Conservation (phyloP, 371 early-diverging fungal genomes). For the Mortierella sp. region DNA sequence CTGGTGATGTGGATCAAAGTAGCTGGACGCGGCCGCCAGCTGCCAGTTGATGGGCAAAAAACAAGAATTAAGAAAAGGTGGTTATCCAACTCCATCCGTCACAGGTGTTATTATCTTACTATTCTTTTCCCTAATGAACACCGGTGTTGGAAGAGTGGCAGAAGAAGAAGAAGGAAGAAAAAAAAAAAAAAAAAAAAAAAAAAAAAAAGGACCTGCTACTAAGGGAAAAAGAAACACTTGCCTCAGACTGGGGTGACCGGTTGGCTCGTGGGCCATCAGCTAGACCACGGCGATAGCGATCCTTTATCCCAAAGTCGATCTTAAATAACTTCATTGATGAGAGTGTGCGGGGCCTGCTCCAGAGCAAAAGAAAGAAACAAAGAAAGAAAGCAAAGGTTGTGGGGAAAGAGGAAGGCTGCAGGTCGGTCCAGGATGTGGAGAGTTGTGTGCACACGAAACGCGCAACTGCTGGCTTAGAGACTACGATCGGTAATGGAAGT, state of each 20-base stretch:
- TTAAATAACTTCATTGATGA: slow-evolving; percentile 39
- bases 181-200: not conserved
- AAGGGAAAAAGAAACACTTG: not conserved
- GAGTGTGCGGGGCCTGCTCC: not conserved
- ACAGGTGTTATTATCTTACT: not conserved
- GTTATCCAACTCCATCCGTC: not conserved
- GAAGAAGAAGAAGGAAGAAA: not conserved
- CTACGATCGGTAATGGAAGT: no score
- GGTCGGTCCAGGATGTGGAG: no score
- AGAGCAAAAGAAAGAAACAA: no score
- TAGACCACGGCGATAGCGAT: slow-evolving; percentile 45
- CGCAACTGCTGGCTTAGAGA: no score
- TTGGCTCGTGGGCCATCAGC: slow-evolving; percentile 23
- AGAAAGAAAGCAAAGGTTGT: no score
- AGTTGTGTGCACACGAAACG: no score
- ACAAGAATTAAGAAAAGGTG: no score
- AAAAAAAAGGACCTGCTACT: not conserved
- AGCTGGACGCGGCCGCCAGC: slow-evolving; percentile 3
- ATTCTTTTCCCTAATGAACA: not conserved
- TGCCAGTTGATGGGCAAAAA: no score
- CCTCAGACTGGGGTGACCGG: slow-evolving; percentile 42
- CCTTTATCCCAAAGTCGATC: slow-evolving; percentile 40
- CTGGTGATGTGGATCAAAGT: slow-evolving; percentile 38
- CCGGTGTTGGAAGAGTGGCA: no score
- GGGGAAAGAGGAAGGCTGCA: no score